These are phyloP conservation scores for Acanthamoeba sp. DNA, from an alignment of 208 protist species.

Conservation along the genomic window DNA sequence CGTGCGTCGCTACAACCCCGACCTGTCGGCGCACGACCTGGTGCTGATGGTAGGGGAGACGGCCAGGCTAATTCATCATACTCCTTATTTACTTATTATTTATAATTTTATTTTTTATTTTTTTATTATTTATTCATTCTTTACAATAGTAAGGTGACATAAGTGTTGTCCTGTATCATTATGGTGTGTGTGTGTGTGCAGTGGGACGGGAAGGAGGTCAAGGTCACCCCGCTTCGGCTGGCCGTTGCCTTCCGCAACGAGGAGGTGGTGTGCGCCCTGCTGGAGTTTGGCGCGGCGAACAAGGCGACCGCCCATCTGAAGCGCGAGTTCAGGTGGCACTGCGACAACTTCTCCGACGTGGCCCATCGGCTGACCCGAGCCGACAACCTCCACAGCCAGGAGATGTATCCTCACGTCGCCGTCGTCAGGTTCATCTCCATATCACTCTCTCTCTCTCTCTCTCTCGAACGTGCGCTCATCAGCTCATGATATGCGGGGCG, in stretches of 20 bases:
- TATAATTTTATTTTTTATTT: too few species aligned
- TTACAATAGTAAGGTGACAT: too few species aligned
- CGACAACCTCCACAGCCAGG: not conserved
- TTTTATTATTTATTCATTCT: too few species aligned
- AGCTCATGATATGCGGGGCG: too few species aligned
- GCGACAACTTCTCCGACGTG: not conserved
- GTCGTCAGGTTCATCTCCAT: not conserved
- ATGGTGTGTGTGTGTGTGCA: not conserved
- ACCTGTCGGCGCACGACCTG: not conserved
- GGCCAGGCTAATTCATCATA: too few species aligned
- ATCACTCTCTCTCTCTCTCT: too few species aligned
- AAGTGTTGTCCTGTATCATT: too few species aligned
- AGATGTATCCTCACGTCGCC: constrained; percentile 6
- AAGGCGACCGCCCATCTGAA: not conserved
- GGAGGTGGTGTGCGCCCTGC: not conserved
- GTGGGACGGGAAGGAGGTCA: not conserved
- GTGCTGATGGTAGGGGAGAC: too few species aligned
- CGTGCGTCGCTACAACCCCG: not conserved
- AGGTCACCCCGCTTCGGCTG: not conserved
- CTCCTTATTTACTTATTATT: too few species aligned
- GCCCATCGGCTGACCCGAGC: not conserved
- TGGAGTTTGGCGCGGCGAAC: not conserved
- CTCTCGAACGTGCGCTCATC: too few species aligned
- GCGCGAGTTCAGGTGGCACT: not conserved
- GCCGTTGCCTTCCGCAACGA: not conserved